Percentiles rank a stretch among this genome's conserved stretches.
Conservation (phyloP, 106 monocot species). For the Dendrobium catenatum region DNA sequence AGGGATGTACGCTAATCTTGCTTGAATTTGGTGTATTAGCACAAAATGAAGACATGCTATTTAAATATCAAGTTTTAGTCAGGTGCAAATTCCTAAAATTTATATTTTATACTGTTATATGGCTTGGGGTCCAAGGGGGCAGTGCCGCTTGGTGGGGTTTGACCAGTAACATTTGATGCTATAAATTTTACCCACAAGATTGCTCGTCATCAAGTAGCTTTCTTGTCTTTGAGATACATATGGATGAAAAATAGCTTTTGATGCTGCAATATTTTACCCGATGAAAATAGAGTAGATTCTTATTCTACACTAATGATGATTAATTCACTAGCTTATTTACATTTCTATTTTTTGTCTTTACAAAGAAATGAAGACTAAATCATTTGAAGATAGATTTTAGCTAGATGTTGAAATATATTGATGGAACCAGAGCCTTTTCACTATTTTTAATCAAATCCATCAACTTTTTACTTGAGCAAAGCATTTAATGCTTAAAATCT, state of each 20-base stretch:
- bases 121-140: too few relatives aligned
- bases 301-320: background rate
- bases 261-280: background rate
- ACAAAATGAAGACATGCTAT: too few relatives aligned
- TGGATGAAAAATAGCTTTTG: background rate
- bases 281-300: background rate
- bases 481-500: background rate
- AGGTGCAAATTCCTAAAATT: too few relatives aligned
- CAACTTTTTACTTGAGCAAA: background rate
- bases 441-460: conserved; percentile 15
- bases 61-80: too few relatives aligned
- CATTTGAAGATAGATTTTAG: conserved; percentile 62
- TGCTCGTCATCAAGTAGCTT: conserved; percentile 66
- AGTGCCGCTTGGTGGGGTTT: too few relatives aligned
- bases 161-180: too few relatives aligned
- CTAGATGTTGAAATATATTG: conserved; percentile 65
- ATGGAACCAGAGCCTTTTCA: conserved; percentile 72
- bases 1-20: too few relatives aligned
- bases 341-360: conserved; percentile 2
- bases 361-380: conserved; percentile 64
- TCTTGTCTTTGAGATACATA: background rate
- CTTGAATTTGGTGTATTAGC: too few relatives aligned
- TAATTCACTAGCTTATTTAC: too few relatives aligned
- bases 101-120: too few relatives aligned
- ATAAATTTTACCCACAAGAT: conserved; percentile 44